Evolutionary conservation across 768 basidiomycete species (phyloP), one percentile per base, ranked within the genome.

Genomic region (Macrolepiota albuminosa): DNA sequence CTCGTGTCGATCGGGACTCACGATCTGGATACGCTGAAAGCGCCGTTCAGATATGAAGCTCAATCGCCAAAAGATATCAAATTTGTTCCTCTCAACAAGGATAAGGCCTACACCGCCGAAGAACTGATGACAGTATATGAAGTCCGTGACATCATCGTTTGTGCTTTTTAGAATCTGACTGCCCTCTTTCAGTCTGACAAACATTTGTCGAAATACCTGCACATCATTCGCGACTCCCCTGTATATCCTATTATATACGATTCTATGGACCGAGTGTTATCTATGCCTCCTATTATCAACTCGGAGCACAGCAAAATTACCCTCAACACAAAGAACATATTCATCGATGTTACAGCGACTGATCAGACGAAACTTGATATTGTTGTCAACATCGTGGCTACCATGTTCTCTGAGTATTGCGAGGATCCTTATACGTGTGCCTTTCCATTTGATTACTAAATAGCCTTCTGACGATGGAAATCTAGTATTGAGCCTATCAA

Each of bases 371-470:
- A 99, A 75, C 85, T 99, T 61, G 87, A 89, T 64, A 95, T 98
- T 52, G 97, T 98, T 55, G 84, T 94, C 51, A 97, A 95, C 72
- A 95, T 98, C 62, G 85, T 99, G 13, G 79, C 89, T 2, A 89
- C 92, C n/a, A 96, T 98, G 95, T 99, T 99, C 75, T 89, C 96
- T 2, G 95, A 98, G 73, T 97, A 99, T 70, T 94, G 92, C 71
- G 84, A 84, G 61, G 85, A 92, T 45, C 92, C 95, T 4, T 98
- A 88, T 84, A 87, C 91, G 95, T 98, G 73, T 64, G 93, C 74
- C 7, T 24, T 50, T 24, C 61, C n/a, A 21, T 36, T 43, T 4
- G 14, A 51, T 40, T 10, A 21, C 3, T 34, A 13, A 9, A 8
- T 13, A n/a, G 31, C 29, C 24, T 49, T 58, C 11, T 64, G 52